Conservation (phyloP, 2,329 filamentous ascomycete species). For the Claviceps maximensis region DNA sequence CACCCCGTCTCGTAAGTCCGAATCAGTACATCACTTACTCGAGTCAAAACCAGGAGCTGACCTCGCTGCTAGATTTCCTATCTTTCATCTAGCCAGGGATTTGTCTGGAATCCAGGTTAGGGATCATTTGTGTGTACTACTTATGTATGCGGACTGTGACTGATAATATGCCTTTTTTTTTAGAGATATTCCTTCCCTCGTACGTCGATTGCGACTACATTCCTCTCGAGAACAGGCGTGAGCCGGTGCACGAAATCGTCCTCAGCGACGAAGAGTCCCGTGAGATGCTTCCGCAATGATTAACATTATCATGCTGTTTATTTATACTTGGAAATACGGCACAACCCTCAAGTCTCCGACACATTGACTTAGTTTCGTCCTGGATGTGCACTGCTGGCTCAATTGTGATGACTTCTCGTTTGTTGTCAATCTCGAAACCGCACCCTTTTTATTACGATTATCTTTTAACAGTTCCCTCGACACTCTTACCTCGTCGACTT, state of each 20-base stretch:
- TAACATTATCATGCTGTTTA: conserved; percentile 2
- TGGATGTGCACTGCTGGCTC: neutral
- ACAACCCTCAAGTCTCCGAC: conserved; percentile 3
- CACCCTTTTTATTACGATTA: neutral
- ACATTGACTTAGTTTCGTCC: neutral
- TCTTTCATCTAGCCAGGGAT: conserved; percentile 66
- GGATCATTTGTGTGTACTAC: neutral
- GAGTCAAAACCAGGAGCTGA: neutral
- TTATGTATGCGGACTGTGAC: conserved; percentile 3
- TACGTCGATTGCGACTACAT: conserved; percentile 64
- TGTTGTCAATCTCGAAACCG: neutral
- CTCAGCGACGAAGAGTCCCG: conserved; percentile 66
- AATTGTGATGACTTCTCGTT: neutral
- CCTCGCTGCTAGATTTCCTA: conserved; percentile 53
- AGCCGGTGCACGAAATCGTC: conserved; percentile 65
- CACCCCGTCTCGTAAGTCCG: conserved; percentile 51
- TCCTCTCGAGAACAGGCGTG: conserved; percentile 61
- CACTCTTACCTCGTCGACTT: neutral
- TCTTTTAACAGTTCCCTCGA: neutral
- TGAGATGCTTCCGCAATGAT: conserved; percentile 52
- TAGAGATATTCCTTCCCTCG: conserved; percentile 70
- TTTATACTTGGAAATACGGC: neutral
- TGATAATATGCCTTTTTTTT: neutral
- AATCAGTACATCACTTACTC: neutral
- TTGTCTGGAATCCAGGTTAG: conserved; percentile 68